Evolutionary conservation across 2,329 filamentous ascomycete genomes (phyloP), one percentile per base, ranked within the genome.

Genomic region (Aspergillus piperis): DNA sequence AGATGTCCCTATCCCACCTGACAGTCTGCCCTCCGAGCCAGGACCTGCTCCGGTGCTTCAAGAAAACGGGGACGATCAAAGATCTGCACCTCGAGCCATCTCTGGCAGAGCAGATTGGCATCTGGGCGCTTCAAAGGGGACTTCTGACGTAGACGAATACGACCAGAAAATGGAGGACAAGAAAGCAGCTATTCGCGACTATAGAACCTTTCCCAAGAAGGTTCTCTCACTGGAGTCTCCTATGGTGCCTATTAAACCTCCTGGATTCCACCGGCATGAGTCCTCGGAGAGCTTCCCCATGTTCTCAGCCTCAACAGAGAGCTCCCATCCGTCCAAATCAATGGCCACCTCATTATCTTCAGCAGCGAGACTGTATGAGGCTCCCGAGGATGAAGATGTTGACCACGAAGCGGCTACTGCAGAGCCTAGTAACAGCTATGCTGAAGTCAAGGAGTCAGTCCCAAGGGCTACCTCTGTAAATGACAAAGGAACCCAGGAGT

Each of bases 241-340:
- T 21, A 65, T 72, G 19, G 70, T 71, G 19, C 59, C 66, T 13
- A 70, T 60, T 41, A 70, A 70, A 50, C 70, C 68, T 65, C 70
- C 73, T 61, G 68, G 68, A 64, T 76, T 76, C 67, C 81, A 63
- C 69, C 80, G 83, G 38, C 83, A 85, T 66, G 81, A 86, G 65
- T 88, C 85, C 23, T 80, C 82, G 6, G 86, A 88, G 63, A 88
- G 85, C 70, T 87, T 88, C 65, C 77, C 81, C 21, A 87, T 88
- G 82, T 86, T 88, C 63, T 86, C 84, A 41, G 83, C 83, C n/a
- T 86, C 85, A 8, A 83, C 83, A 1, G 83, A 84, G 62, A 80
- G 80, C 61, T 88, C 85, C 5, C 79, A 83, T 55, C 78, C 75
- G 55, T 79, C 78, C 5, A 79, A 80, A 57, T 87, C 84, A 3